phyloP scores from a whole-genome alignment of 768 basidiomycete genomes.

The Cyclocybe aegerita region DNA sequence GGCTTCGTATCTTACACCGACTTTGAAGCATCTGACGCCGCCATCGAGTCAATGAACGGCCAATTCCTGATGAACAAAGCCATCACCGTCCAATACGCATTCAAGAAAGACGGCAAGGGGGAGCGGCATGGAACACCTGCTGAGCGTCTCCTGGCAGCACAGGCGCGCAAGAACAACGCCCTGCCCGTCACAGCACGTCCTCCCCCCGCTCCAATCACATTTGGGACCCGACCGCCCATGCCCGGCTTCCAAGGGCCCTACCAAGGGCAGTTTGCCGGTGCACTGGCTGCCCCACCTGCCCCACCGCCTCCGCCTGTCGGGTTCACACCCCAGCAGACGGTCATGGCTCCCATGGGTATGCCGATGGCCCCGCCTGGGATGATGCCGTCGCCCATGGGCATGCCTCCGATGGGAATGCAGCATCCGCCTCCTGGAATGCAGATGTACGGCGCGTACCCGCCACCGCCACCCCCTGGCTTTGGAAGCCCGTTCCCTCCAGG shows the following conservation, averaged over 20 bases:
- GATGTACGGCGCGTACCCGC: constrained; percentile 21
- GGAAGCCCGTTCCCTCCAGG: constrained; percentile 44
- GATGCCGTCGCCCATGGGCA: constrained; percentile 21
- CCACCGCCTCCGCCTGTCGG: constrained; percentile 50
- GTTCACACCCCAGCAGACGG: constrained; percentile 71
- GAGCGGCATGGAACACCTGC: constrained; percentile 96
- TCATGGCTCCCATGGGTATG: constrained; percentile 52
- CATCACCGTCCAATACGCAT: constrained; percentile 95
- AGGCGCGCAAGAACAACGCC: constrained; percentile 94
- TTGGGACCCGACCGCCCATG: constrained; percentile 65
- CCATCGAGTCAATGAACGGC: constrained; percentile 94
- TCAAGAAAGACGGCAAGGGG: constrained; percentile 99
- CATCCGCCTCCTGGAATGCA: constrained; percentile 30
- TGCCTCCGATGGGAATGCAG: constrained; percentile 31
- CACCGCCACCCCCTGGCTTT: constrained; percentile 61
- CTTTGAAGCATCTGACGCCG: constrained; percentile 96
- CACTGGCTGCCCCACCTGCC: constrained; percentile 77
- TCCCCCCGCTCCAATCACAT: constrained; percentile 71
- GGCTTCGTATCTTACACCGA: constrained; percentile 98
- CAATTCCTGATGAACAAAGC: constrained; percentile 99
- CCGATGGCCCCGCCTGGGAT: constrained; percentile 30
- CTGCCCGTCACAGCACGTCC: constrained; percentile 77
- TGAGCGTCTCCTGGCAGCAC: constrained; percentile 93
- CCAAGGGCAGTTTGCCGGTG: constrained; percentile 93
- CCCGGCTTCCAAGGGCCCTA: constrained; percentile 76